A percentile compares a stretch with the other conserved stretches of the same genome.
These are phyloP conservation scores for Endoconidiophora polonica DNA, from an alignment of 2,329 filamentous ascomycete genomes.

Conservation along the genomic window DNA sequence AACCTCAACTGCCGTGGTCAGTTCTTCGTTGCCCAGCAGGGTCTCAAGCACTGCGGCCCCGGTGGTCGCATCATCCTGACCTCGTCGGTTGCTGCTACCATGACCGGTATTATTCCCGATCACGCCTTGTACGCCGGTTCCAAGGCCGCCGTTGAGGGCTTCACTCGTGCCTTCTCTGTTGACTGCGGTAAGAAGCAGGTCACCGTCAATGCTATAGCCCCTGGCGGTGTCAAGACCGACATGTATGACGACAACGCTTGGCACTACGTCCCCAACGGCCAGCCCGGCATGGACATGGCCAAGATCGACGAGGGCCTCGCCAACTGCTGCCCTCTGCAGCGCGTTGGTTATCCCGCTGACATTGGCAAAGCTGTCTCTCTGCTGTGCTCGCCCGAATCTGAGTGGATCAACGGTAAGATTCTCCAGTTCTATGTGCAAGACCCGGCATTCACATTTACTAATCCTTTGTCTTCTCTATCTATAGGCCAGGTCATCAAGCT, in stretches of 20 bases:
- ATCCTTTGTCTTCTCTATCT: background rate
- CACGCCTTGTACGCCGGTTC: slow-evolving; percentile 55
- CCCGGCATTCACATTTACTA: background rate
- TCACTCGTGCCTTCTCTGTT: slow-evolving; percentile 54
- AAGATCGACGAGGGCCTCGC: slow-evolving; percentile 38
- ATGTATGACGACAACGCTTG: slow-evolving; percentile 59
- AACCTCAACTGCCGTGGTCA: slow-evolving; percentile 54
- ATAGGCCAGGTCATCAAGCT: slow-evolving; percentile 25
- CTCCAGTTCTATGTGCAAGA: background rate
- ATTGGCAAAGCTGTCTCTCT: slow-evolving; percentile 41
- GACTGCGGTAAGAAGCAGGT: slow-evolving; percentile 52
- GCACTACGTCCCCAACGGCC: slow-evolving; percentile 44
- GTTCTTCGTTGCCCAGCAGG: slow-evolving; percentile 65
- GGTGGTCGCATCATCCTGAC: slow-evolving; percentile 60
- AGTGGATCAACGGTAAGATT: slow-evolving; percentile 46
- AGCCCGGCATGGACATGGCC: slow-evolving; percentile 32
- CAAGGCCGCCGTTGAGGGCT: slow-evolving; percentile 58
- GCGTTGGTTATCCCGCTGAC: slow-evolving; percentile 40
- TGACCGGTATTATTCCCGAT: slow-evolving; percentile 44
- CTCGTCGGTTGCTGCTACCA: slow-evolving; percentile 49
- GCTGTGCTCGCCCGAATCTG: slow-evolving; percentile 38
- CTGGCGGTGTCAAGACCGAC: slow-evolving; percentile 57
- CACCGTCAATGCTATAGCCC: slow-evolving; percentile 57
- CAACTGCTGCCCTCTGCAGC: slow-evolving; percentile 40
- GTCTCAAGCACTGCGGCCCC: slow-evolving; percentile 50